Percentiles rank a stretch among this genome's conserved stretches.
Evolutionary conservation across 2,329 filamentous ascomycete genomes (phyloP).

Genomic region (Fusarium graminum): DNA sequence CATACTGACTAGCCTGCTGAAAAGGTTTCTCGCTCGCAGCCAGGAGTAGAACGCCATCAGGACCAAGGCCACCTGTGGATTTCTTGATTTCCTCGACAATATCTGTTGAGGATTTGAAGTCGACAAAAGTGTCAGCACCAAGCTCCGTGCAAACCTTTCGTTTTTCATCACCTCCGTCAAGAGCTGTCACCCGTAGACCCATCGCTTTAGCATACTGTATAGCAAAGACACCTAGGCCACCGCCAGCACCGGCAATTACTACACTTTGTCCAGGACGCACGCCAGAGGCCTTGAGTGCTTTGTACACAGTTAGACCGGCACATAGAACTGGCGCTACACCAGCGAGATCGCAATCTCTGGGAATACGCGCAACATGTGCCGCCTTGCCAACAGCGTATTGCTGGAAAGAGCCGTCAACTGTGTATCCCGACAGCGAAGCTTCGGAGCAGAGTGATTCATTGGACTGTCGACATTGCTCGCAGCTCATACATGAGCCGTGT

Average conservation of each 20-base stretch:
- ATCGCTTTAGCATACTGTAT: conserved; percentile 90
- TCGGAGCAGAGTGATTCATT: conserved; percentile 85
- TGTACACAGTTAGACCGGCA: conserved; percentile 86
- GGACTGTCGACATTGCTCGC: conserved; percentile 81
- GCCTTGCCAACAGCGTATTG: conserved; percentile 89
- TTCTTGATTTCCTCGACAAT: conserved; percentile 81
- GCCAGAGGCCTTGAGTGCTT: conserved; percentile 83
- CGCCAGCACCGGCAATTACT: conserved; percentile 85
- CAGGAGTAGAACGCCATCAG: conserved; percentile 86
- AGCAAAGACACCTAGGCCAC: conserved; percentile 80
- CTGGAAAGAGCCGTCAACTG: conserved; percentile 90
- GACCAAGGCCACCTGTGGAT: conserved; percentile 79
- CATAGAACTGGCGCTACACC: conserved; percentile 83
- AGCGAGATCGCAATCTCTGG: conserved; percentile 78
- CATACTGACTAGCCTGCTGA: conserved; percentile 88
- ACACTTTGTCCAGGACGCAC: conserved; percentile 79
- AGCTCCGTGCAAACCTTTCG: conserved; percentile 74
- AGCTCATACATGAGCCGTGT: conserved; percentile 83
- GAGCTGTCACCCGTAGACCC: conserved; percentile 81
- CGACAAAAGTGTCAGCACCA: conserved; percentile 79
- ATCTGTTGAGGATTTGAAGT: conserved; percentile 80
- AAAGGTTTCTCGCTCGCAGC: conserved; percentile 90
- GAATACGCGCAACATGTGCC: conserved; percentile 81
- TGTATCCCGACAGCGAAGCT: conserved; percentile 84
- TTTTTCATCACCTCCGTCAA: conserved; percentile 88